These are phyloP conservation scores for Oryza nivara DNA, from an alignment of 176 grass and related monocot species.

Conservation along the genomic window DNA sequence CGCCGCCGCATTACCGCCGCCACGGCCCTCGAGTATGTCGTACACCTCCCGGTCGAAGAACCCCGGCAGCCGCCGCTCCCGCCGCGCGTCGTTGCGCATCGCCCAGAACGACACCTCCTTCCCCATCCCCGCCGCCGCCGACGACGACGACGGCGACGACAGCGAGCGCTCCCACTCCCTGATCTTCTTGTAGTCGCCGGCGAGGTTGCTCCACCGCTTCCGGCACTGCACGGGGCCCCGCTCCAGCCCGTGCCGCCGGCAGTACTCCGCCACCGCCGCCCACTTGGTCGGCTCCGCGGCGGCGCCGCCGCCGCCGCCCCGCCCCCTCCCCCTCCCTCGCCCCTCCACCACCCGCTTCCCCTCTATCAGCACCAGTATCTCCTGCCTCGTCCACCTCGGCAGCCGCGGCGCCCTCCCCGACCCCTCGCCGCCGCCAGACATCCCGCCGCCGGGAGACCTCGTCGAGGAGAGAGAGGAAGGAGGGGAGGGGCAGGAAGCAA, in stretches of 20 bases:
- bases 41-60: slow-evolving; percentile 97
- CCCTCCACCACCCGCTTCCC: slow-evolving; percentile 86
- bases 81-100: slow-evolving; percentile 84
- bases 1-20: slow-evolving; percentile 12
- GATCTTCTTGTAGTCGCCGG: slow-evolving; percentile 98
- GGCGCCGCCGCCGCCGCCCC: not conserved
- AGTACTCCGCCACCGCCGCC: slow-evolving; percentile 85
- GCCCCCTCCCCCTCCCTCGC: slow-evolving; percentile 61
- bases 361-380: slow-evolving; percentile 96
- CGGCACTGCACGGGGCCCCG: slow-evolving; percentile 89
- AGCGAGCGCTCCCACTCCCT: slow-evolving; percentile 85
- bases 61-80: slow-evolving; percentile 82
- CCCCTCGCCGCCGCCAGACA: slow-evolving; percentile 41
- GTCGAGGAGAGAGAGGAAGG: not conserved
- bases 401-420: slow-evolving; percentile 60
- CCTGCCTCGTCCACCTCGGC: slow-evolving; percentile 94
- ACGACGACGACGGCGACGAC: not conserved
- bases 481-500: slow-evolving; percentile 28
- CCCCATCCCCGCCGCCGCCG: not conserved
- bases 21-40: slow-evolving; percentile 80
- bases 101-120: slow-evolving; percentile 83
- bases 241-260: slow-evolving; percentile 79
- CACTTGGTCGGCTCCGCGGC: slow-evolving; percentile 87
- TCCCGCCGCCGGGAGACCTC: slow-evolving; percentile 6
- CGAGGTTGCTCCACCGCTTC: slow-evolving; percentile 98